A percentile compares a stretch with the other conserved stretches of the same genome.
Conservation (phyloP, 1,284 basidiomycete species). For the Cryptococcus amylolentus region DNA sequence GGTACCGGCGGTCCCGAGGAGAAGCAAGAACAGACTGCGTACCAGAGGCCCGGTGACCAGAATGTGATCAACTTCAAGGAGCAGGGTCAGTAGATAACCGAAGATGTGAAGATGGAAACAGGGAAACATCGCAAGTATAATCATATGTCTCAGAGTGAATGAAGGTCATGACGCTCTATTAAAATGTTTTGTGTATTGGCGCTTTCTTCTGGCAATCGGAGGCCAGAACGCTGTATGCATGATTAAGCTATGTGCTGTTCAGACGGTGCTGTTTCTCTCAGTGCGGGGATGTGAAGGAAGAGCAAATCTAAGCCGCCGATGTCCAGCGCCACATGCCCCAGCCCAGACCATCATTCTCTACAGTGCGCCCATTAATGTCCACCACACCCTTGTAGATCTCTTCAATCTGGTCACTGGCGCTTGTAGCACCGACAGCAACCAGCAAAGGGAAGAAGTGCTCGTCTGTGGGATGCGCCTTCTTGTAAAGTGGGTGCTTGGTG, state of each 20-base stretch:
- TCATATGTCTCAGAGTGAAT: no score
- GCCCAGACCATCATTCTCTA: constrained; percentile 32
- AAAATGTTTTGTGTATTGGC: no score
- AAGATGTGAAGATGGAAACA: no score
- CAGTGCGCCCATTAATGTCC: constrained; percentile 6
- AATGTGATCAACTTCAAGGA: constrained; percentile 21
- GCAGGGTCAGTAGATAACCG: background rate
- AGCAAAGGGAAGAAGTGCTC: constrained; percentile 47
- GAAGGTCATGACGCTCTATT: no score
- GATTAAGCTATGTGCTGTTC: no score
- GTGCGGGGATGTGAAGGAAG: no score
- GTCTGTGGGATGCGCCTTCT: constrained; percentile 43
- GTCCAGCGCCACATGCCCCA: constrained; percentile 48
- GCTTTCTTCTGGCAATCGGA: no score
- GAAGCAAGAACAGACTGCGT: constrained; percentile 17
- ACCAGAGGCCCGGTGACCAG: constrained; percentile 24
- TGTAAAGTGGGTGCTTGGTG: constrained; percentile 34
- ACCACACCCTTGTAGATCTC: constrained; percentile 27
- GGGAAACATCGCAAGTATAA: no score
- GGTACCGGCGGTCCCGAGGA: constrained; percentile 29
- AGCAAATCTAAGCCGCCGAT: background rate
- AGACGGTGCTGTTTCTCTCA: no score
- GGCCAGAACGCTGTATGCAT: no score
- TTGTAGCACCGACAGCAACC: constrained; percentile 35
- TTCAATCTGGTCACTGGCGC: constrained; percentile 22